These are phyloP conservation scores for Suillus brevipes DNA, from an alignment of 768 basidiomycete species.

Conservation along the genomic window DNA sequence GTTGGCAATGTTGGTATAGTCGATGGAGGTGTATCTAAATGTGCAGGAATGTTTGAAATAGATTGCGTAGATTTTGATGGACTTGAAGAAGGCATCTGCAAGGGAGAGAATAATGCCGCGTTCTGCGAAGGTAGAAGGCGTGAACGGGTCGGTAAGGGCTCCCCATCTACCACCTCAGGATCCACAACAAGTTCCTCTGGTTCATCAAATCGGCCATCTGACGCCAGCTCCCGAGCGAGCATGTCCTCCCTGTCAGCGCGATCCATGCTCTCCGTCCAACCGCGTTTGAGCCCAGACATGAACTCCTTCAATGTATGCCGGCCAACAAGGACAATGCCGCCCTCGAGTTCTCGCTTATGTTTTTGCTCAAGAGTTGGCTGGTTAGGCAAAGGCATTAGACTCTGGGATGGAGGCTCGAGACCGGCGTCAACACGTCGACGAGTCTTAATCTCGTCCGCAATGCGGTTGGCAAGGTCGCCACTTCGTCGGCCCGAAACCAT, in stretches of 20 bases:
- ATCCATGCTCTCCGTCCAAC: slow-evolving; percentile 77
- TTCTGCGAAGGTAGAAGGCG: slow-evolving; percentile 36
- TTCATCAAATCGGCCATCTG: slow-evolving; percentile 81
- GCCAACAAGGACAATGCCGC: slow-evolving; percentile 84
- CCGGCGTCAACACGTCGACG: slow-evolving; percentile 70
- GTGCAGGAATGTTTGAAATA: slow-evolving; percentile 23
- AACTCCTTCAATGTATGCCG: slow-evolving; percentile 94
- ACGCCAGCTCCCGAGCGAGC: slow-evolving; percentile 64
- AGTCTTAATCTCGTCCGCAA: slow-evolving; percentile 70
- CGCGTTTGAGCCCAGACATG: slow-evolving; percentile 79
- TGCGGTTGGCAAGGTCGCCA: slow-evolving; percentile 78
- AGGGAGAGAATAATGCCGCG: slow-evolving; percentile 35
- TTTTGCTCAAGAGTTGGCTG: slow-evolving; percentile 52
- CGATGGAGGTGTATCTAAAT: slow-evolving; percentile 50
- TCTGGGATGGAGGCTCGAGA: slow-evolving; percentile 50
- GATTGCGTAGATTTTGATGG: slow-evolving; percentile 18
- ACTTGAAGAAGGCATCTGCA: slow-evolving; percentile 22
- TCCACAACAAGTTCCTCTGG: slow-evolving; percentile 36
- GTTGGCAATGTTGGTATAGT: slow-evolving; percentile 75
- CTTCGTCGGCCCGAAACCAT: slow-evolving; percentile 78
- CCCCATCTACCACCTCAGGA: slow-evolving; percentile 32
- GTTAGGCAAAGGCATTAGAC: slow-evolving; percentile 50
- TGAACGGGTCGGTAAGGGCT: slow-evolving; percentile 43
- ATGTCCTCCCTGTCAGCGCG: slow-evolving; percentile 70
- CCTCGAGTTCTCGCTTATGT: slow-evolving; percentile 64